Percentiles rank a stretch among this genome's conserved stretches.
phyloP scores from a whole-genome alignment of 208 protist species.

The Crithidia sp. region DNA sequence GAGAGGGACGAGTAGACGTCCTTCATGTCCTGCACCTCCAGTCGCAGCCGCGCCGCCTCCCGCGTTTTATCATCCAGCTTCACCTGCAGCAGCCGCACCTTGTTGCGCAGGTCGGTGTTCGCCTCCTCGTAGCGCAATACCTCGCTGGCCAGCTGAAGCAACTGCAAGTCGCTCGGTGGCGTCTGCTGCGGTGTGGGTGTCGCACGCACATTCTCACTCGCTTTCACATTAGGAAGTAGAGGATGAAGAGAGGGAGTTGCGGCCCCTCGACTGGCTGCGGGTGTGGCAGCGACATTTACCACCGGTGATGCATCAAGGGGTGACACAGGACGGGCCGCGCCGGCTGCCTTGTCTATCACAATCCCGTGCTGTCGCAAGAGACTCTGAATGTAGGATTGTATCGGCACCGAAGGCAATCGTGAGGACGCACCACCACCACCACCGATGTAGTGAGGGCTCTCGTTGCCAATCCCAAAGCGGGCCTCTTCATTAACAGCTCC shows the following conservation, averaged over 20 bases:
- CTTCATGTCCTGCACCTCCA: slow-evolving; percentile 68
- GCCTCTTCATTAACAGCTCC: neutral
- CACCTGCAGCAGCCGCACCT: slow-evolving; percentile 53
- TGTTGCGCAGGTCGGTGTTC: slow-evolving; percentile 63
- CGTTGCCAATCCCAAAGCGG: neutral
- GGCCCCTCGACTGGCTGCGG: too few relatives aligned
- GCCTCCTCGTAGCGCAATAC: slow-evolving; percentile 64
- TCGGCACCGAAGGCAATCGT: slow-evolving; percentile 2
- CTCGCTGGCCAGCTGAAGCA: slow-evolving; percentile 58
- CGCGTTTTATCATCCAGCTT: slow-evolving; percentile 63
- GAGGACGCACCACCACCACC: neutral
- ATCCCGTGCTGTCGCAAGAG: slow-evolving; percentile 22
- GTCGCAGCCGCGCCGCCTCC: slow-evolving; percentile 65
- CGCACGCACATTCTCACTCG: neutral
- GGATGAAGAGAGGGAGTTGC: too few relatives aligned
- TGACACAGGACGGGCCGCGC: too few relatives aligned
- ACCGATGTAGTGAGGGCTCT: neutral
- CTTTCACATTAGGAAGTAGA: too few relatives aligned
- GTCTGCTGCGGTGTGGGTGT: neutral
- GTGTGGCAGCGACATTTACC: too few relatives aligned
- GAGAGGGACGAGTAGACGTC: slow-evolving; percentile 29
- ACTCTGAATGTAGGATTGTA: slow-evolving; percentile 18
- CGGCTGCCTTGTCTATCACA: neutral
- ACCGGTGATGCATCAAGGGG: too few relatives aligned
- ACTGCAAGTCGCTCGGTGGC: slow-evolving; percentile 25